These are phyloP conservation scores for Diplosphaera chodatii DNA, from an alignment of 139 green algal species.

Conservation along the genomic window DNA sequence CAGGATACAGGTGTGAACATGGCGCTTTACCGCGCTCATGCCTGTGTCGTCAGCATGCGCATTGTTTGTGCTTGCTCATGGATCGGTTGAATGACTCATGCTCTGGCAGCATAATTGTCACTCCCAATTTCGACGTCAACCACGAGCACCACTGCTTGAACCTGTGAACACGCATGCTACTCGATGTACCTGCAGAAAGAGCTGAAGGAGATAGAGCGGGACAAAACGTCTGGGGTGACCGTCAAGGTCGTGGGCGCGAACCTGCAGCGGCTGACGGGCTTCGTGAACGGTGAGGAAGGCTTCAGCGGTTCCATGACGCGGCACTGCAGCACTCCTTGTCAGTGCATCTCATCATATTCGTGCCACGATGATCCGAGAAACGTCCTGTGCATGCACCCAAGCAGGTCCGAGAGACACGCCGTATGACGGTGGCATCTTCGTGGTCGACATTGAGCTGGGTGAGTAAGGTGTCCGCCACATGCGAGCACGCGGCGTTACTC, in stretches of 20 bases:
- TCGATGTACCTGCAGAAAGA: conserved; percentile 82
- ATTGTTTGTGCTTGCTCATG: too few species aligned
- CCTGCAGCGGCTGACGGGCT: conserved; percentile 64
- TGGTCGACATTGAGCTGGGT: conserved; percentile 78
- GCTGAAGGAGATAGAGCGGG: conserved; percentile 77
- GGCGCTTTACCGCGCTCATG: too few species aligned
- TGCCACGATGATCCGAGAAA: background rate
- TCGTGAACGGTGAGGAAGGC: conserved; percentile 42
- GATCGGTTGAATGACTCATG: too few species aligned
- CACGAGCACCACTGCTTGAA: background rate
- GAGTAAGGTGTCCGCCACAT: background rate
- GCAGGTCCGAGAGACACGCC: conserved; percentile 82
- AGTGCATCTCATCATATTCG: too few species aligned
- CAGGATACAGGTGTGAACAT: conserved; percentile 7
- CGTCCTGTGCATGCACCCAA: background rate
- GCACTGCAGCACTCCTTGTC: background rate
- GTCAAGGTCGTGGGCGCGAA: conserved; percentile 56
- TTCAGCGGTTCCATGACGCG: background rate
- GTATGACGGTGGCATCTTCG: conserved; percentile 73
- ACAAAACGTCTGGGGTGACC: conserved; percentile 77
- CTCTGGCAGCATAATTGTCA: too few species aligned
- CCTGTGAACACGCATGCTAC: too few species aligned
- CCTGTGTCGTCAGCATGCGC: too few species aligned
- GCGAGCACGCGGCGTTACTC: too few species aligned
- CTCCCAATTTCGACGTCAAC: too few species aligned